phyloP scores from a whole-genome alignment of 2,329 filamentous ascomycete species.

The Eutypa lata region DNA sequence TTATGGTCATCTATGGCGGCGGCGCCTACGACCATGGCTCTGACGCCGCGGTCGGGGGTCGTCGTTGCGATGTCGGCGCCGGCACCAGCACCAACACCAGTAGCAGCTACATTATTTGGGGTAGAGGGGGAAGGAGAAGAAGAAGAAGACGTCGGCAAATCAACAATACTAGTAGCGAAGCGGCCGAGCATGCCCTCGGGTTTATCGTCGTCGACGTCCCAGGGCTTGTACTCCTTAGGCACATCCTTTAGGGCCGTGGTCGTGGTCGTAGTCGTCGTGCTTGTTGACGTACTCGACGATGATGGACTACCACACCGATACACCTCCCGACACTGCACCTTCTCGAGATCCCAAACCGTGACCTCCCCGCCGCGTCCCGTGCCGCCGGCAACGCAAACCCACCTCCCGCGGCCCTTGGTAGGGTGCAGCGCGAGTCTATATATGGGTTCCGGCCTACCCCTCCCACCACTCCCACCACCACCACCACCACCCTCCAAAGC shows the following conservation, averaged over 20 bases:
- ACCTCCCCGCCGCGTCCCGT: slow-evolving; percentile 85
- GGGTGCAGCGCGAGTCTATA: slow-evolving; percentile 79
- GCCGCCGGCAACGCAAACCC: slow-evolving; percentile 85
- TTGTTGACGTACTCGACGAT: neutral
- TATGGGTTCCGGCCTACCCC: slow-evolving; percentile 46
- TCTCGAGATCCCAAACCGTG: slow-evolving; percentile 94
- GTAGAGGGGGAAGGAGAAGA: slow-evolving; percentile 31
- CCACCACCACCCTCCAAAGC: slow-evolving; percentile 46
- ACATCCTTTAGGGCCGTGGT: slow-evolving; percentile 57
- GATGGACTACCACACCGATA: slow-evolving; percentile 51
- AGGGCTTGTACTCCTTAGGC: slow-evolving; percentile 71
- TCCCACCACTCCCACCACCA: neutral
- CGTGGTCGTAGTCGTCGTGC: slow-evolving; percentile 29
- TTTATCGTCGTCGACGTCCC: slow-evolving; percentile 86
- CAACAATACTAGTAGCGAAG: slow-evolving; percentile 75
- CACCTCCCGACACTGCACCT: slow-evolving; percentile 81
- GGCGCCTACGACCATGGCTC: slow-evolving; percentile 70
- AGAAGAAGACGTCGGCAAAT: slow-evolving; percentile 48
- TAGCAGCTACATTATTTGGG: too few species aligned
- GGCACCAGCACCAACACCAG: too few species aligned
- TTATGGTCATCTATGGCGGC: slow-evolving; percentile 68
- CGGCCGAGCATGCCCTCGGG: slow-evolving; percentile 82
- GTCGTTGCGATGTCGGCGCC: slow-evolving; percentile 30
- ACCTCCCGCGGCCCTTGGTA: slow-evolving; percentile 71
- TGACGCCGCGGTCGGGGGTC: slow-evolving; percentile 63